Conservation (phyloP, 495 filamentous ascomycete species). For the Daldinia caldariorum region DNA sequence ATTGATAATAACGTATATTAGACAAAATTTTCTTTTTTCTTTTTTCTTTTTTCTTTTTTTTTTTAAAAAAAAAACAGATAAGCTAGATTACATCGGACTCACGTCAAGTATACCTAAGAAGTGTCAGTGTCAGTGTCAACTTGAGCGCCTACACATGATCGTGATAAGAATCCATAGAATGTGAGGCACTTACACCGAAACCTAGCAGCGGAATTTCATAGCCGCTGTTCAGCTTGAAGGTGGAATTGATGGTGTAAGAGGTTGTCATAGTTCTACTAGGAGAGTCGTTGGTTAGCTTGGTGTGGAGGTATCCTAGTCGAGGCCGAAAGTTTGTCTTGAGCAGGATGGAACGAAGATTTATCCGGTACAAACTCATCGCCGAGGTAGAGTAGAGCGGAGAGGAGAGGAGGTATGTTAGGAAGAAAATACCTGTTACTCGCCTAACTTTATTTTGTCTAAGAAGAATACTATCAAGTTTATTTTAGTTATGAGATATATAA, state of each 20-base stretch:
- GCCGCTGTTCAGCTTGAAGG: slow-evolving; percentile 75
- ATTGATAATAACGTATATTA: slow-evolving; percentile 5
- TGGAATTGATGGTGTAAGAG: slow-evolving; percentile 67
- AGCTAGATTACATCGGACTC: slow-evolving; percentile 32
- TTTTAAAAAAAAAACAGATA: no score
- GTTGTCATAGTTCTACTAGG: slow-evolving; percentile 59
- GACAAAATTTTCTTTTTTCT: not conserved
- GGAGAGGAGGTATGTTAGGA: not conserved
- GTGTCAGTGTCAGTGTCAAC: slow-evolving; percentile 10
- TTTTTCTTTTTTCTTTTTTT: no score
- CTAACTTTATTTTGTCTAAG: not conserved
- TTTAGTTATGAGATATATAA: not conserved
- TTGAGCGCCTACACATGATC: not conserved
- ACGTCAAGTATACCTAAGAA: slow-evolving; percentile 80
- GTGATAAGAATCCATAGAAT: not conserved
- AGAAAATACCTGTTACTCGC: not conserved
- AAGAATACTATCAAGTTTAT: not conserved
- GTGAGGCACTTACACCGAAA: slow-evolving; percentile 69
- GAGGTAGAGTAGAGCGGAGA: not conserved
- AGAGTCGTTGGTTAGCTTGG: slow-evolving; percentile 12
- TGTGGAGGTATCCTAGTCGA: not conserved
- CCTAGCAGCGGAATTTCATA: slow-evolving; percentile 80
- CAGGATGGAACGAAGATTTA: not conserved
- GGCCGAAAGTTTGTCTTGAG: not conserved
- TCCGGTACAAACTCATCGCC: not conserved